Percentiles rank a stretch among this genome's conserved stretches.
Conservation (phyloP, 202 grass and related monocot species). For the Musa balbisiana region DNA sequence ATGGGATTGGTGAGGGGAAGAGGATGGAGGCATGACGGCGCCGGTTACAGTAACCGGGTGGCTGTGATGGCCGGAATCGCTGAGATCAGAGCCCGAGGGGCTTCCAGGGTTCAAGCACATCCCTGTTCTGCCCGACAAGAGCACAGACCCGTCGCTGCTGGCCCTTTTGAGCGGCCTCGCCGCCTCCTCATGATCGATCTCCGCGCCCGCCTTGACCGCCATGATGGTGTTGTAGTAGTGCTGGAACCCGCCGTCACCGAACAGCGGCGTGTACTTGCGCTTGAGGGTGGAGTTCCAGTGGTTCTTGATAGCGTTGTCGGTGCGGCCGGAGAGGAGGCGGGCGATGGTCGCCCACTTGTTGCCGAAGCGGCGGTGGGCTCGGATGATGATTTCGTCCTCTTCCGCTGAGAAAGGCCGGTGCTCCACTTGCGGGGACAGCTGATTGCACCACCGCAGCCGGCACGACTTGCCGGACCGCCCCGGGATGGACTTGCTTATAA, state of each 20-base stretch:
- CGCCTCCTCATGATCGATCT: neutral
- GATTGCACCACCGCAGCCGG: slow-evolving; percentile 92
- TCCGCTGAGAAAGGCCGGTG: slow-evolving; percentile 64
- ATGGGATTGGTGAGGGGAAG: too few relatives aligned
- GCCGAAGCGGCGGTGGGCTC: slow-evolving; percentile 42
- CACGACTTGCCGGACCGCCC: slow-evolving; percentile 83
- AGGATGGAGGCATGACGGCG: neutral
- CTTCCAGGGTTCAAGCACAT: neutral
- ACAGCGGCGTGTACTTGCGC: slow-evolving; percentile 26
- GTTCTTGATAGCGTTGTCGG: slow-evolving; percentile 66
- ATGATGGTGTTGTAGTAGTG: neutral
- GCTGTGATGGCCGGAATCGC: neutral
- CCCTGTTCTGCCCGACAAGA: neutral
- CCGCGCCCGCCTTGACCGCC: neutral
- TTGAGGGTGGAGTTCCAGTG: slow-evolving; percentile 94
- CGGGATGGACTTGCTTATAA: slow-evolving; percentile 59
- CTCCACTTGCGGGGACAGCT: slow-evolving; percentile 81
- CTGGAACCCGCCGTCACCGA: neutral
- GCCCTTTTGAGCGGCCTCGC: neutral
- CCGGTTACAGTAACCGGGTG: neutral
- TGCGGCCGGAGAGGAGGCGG: too few relatives aligned
- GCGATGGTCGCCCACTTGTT: slow-evolving; percentile 94
- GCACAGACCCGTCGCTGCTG: neutral
- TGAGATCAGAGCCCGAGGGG: neutral
- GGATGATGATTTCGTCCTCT: slow-evolving; percentile 58